These are phyloP conservation scores for Phytophthora boehmeriae DNA, from an alignment of 352 stramenopile genomes.

Conservation along the genomic window DNA sequence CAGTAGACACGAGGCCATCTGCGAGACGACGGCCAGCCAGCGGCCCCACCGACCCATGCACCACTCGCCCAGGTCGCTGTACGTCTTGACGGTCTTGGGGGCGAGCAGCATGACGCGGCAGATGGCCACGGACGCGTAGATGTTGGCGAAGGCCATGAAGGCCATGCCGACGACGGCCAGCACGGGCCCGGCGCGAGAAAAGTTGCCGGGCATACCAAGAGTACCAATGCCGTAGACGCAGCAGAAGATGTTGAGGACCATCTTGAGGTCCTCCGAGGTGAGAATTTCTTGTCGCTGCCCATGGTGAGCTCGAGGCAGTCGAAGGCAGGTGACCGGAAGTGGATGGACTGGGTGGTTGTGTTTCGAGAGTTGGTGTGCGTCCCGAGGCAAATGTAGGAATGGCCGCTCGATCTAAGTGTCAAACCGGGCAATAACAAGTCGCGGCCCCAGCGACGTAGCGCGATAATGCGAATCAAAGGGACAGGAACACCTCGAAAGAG, in stretches of 20 bases:
- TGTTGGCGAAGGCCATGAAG: conserved; percentile 49
- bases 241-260: conserved; percentile 29
- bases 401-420: background rate
- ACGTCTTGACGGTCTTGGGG: conserved; percentile 33
- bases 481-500: background rate
- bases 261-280: conserved; percentile 26
- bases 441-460: background rate
- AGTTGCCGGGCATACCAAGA: conserved; percentile 30
- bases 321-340: background rate
- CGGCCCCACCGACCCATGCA: conserved; percentile 34
- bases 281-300: conserved; percentile 17
- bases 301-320: conserved; percentile 11
- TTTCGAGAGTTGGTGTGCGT: conserved; percentile 5
- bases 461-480: conserved; percentile 3
- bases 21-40: conserved; percentile 48
- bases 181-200: conserved; percentile 19
- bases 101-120: conserved; percentile 36
- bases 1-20: conserved; percentile 35
- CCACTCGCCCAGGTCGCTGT: conserved; percentile 48
- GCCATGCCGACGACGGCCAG: conserved; percentile 34
- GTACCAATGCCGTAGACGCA: conserved; percentile 31
- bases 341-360: background rate
- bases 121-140: conserved; percentile 41
- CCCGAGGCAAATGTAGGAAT: conserved; percentile 14
- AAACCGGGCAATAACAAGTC: background rate